Base-by-base conservation (phyloP, 768 basidiomycete species). In the Cantharellus anzutake region DNA sequence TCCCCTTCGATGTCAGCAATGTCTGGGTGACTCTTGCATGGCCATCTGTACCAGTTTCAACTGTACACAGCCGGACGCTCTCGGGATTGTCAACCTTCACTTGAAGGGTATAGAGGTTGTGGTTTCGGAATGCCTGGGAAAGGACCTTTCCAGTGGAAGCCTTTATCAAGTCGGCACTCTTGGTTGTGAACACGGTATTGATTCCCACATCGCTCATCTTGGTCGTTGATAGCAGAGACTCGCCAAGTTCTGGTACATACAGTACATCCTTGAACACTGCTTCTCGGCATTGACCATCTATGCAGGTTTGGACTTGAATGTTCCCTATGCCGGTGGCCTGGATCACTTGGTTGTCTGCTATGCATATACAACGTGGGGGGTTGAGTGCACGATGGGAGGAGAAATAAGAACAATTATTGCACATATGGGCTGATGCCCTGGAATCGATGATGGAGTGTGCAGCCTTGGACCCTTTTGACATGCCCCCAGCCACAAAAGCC, bases 391-490 rank as follows among this genome's bases (percentile, higher is more conserved):
- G 7, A 20, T 48, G 20, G 7, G 44, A 7, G 7, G 7, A 7
- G 20, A 60, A 60, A 20, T 37, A 38, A 5, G 14, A 3, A 11
- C 34, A 34, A 2, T 60, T 3, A 5, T 4, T 11, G 59, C 35
- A 60, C 44, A 60, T 60, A 37, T 60, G 59, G 50, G 41, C 41
- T 38, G 59, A 60, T 14, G 59, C 59, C 37, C 59, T 51, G 4
- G 59, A 60, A 38, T 60, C 59, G 5, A 60, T 4, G 59, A 60
- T n/a, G 11, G 11, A 56, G 53, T 48, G 20, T 48, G 7, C 44
- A 48, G 44, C 7, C 44, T 7, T 48, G 7, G 7, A 20, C 20
- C 11, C 11, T 48, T 7, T 48, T 48, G 44, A 7, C 20, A 48
- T 48, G 44, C 44, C 20, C 44, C 20, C 20, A 48, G 7, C 44